These are phyloP conservation scores for Betula pendula DNA, from an alignment of 306 rosid genomes.

Conservation along the genomic window DNA sequence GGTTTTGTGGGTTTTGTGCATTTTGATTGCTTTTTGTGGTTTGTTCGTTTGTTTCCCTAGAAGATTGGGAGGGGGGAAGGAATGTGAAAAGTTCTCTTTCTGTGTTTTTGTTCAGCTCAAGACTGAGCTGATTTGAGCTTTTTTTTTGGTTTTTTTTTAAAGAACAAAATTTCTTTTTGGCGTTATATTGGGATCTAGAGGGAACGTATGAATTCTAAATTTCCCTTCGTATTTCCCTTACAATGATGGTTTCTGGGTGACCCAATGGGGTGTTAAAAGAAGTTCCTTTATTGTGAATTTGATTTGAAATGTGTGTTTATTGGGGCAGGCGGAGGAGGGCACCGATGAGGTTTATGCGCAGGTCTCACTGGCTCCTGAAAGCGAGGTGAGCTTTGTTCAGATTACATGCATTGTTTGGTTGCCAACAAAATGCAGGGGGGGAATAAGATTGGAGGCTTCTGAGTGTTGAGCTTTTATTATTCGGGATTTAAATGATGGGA, in stretches of 20 bases:
- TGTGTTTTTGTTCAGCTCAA: neutral
- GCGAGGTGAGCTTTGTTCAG: slow-evolving; percentile 59
- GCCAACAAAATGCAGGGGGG: slow-evolving; percentile 21
- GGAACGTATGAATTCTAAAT: neutral
- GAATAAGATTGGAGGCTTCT: slow-evolving; percentile 8
- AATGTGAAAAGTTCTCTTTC: neutral
- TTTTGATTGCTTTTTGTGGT: slow-evolving; percentile 22
- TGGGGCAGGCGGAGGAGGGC: slow-evolving; percentile 89
- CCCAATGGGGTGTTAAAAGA: neutral
- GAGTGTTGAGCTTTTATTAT: neutral
- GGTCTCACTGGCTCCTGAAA: slow-evolving; percentile 84
- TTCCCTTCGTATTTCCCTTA: neutral
- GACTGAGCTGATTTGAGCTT: neutral
- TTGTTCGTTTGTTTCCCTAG: slow-evolving; percentile 19
- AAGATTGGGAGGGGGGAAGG: neutral
- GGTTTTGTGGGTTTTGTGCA: slow-evolving; percentile 1
- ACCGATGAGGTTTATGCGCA: slow-evolving; percentile 90
- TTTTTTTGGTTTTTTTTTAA: neutral
- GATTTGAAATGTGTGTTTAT: slow-evolving; percentile 20
- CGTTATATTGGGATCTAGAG: neutral
- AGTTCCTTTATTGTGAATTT: slow-evolving; percentile 20
- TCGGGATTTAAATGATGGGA: neutral
- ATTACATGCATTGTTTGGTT: slow-evolving; percentile 20
- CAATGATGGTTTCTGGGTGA: neutral
- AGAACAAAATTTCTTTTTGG: too few species aligned